phyloP scores from a whole-genome alignment of 768 basidiomycete species.

The Lentinula boryana region DNA sequence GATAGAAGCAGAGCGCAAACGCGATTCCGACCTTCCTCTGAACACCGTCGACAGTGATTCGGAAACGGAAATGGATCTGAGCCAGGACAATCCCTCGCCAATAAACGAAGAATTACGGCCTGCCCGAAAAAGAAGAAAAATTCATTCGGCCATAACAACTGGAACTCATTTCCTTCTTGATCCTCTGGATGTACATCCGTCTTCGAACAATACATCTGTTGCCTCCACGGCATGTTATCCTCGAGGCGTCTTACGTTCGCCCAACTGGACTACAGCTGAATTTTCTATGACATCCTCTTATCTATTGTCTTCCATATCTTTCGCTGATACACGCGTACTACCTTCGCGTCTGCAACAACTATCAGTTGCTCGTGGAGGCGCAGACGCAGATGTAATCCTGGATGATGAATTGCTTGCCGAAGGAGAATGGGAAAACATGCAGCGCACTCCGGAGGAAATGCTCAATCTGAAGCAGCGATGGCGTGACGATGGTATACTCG shows the following conservation, averaged over 20 bases:
- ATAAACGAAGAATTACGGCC: neutral
- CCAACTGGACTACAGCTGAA: slow-evolving; percentile 18
- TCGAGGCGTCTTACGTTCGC: slow-evolving; percentile 7
- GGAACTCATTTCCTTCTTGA: slow-evolving; percentile 55
- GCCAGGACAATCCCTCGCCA: neutral
- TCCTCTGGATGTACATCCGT: slow-evolving; percentile 35
- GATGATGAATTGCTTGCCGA: slow-evolving; percentile 72
- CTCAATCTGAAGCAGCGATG: slow-evolving; percentile 25
- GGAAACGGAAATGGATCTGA: neutral
- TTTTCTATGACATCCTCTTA: neutral
- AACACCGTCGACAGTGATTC: slow-evolving; percentile 23
- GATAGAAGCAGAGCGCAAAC: slow-evolving; percentile 26
- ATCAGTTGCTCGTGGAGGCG: slow-evolving; percentile 50
- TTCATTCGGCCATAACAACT: slow-evolving; percentile 28
- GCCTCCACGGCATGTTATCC: slow-evolving; percentile 6
- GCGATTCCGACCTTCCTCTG: slow-evolving; percentile 32
- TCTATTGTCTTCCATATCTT: slow-evolving; percentile 21
- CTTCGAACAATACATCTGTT: slow-evolving; percentile 7
- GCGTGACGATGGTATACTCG: neutral
- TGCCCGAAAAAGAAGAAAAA: slow-evolving; percentile 24
- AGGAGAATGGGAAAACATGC: slow-evolving; percentile 59
- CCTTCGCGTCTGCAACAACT: slow-evolving; percentile 70
- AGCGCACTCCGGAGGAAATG: slow-evolving; percentile 50
- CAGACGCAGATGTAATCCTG: slow-evolving; percentile 37
- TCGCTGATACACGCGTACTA: slow-evolving; percentile 10